phyloP scores from a whole-genome alignment of 495 filamentous ascomycete species.

The Aspergillus funiculosus region DNA sequence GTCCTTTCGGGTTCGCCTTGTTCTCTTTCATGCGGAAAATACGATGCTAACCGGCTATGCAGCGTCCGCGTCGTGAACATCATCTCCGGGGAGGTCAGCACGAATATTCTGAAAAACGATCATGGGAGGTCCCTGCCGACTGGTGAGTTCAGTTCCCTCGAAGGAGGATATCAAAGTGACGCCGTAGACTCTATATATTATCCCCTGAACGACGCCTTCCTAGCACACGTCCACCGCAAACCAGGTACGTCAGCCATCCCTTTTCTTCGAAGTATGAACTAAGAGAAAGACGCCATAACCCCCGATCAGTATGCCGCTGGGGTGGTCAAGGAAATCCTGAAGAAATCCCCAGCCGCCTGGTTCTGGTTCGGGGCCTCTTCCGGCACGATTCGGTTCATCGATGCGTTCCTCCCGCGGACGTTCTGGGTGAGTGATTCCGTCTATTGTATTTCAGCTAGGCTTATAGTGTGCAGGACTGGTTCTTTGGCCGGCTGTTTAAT shows the following conservation, averaged over 20 bases:
- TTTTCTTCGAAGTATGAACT: no score
- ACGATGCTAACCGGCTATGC: neutral
- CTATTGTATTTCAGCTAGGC: neutral
- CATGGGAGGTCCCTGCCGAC: conserved; percentile 16
- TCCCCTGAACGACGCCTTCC: no score
- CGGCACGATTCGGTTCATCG: neutral
- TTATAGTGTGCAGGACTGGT: neutral
- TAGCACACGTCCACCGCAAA: no score
- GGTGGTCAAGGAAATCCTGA: neutral
- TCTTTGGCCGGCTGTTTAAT: neutral
- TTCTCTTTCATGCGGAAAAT: neutral
- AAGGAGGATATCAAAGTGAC: neutral
- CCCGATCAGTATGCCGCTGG: neutral
- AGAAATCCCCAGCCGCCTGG: neutral
- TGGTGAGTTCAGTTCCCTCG: conserved; percentile 10
- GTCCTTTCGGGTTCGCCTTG: conserved; percentile 18
- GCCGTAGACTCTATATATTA: neutral
- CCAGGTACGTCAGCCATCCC: no score
- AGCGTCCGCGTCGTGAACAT: conserved; percentile 20
- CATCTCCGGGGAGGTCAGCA: conserved; percentile 30
- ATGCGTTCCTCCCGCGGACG: neutral
- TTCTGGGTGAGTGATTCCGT: neutral
- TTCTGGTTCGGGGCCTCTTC: neutral
- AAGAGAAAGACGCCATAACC: neutral
- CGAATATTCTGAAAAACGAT: conserved; percentile 31